Conservation (phyloP, 2,329 filamentous ascomycete species). For the Stagonosporopsis chrysanthemi region DNA sequence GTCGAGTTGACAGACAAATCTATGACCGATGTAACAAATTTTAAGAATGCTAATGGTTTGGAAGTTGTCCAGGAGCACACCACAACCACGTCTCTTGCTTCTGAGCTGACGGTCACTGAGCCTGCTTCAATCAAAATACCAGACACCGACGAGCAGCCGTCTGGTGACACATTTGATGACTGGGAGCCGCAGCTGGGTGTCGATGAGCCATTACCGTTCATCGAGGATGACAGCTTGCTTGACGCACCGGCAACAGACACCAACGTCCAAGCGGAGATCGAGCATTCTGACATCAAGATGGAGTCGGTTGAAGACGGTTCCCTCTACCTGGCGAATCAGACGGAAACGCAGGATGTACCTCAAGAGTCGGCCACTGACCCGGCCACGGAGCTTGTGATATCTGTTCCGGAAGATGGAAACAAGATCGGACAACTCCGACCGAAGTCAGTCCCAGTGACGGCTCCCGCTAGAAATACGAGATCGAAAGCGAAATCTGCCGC, state of each 20-base stretch:
- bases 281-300: slow-evolving; percentile 35
- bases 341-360: slow-evolving; percentile 4
- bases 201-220: slow-evolving; percentile 14
- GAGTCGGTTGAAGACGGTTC: slow-evolving; percentile 42
- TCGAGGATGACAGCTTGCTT: slow-evolving; percentile 15
- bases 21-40: not conserved
- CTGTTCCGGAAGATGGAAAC: slow-evolving; percentile 30
- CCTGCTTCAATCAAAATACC: not conserved
- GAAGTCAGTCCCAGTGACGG: slow-evolving; percentile 32
- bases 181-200: slow-evolving; percentile 14
- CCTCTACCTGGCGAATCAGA: slow-evolving; percentile 13
- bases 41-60: not conserved
- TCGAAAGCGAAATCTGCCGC: slow-evolving; percentile 40
- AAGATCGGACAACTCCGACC: slow-evolving; percentile 31
- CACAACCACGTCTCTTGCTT: not conserved
- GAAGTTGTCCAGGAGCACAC: not conserved
- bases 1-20: not conserved
- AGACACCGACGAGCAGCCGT: not conserved
- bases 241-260: not conserved
- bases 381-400: slow-evolving; percentile 23
- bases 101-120: not conserved
- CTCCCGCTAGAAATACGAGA: slow-evolving; percentile 42
- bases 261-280: not conserved
- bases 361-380: slow-evolving; percentile 1
- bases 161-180: not conserved